Percentiles rank a stretch among this genome's conserved stretches.
Evolutionary conservation across 1,284 basidiomycete genomes (phyloP).

Genomic region (Trametes polyzona): DNA sequence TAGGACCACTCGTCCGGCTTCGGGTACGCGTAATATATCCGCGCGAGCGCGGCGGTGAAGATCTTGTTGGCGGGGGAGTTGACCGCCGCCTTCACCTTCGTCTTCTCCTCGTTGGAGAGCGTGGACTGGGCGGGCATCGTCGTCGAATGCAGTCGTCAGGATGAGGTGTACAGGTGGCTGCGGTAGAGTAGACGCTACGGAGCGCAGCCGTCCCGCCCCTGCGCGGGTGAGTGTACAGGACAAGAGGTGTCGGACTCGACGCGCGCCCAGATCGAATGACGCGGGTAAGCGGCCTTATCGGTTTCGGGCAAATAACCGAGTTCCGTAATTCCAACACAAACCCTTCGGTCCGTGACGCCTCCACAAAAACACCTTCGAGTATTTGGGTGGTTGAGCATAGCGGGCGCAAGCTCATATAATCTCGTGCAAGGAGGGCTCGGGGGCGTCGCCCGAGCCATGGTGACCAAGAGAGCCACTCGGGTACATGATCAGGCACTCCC

Average conservation of each 20-base stretch:
- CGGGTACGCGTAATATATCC: constrained; percentile 88
- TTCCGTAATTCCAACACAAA: not conserved
- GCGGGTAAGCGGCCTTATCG: constrained; percentile 12
- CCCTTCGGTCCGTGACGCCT: not conserved
- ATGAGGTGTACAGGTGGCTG: constrained; percentile 2
- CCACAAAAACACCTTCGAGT: not conserved
- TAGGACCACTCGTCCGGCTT: constrained; percentile 82
- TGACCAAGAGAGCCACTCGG: too few species aligned
- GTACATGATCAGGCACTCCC: too few species aligned
- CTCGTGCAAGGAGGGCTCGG: too few species aligned
- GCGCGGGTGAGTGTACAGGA: constrained; percentile 16
- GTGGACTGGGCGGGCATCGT: constrained; percentile 74
- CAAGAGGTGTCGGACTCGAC: constrained; percentile 4
- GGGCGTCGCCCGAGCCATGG: too few species aligned
- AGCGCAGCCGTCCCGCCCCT: constrained; percentile 20
- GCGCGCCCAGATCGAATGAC: constrained; percentile 9
- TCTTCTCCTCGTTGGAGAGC: constrained; percentile 75
- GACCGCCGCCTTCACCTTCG: constrained; percentile 72
- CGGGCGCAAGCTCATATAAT: too few species aligned
- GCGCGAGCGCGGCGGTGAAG: constrained; percentile 74
- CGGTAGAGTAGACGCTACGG: constrained; percentile 9
- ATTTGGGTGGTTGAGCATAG: too few species aligned
- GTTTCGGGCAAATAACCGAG: constrained; percentile 9
- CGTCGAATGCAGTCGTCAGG: not conserved
- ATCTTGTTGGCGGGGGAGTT: constrained; percentile 70